Conservation (phyloP, 768 basidiomycete genomes). For the Naganishia friedmannii region DNA sequence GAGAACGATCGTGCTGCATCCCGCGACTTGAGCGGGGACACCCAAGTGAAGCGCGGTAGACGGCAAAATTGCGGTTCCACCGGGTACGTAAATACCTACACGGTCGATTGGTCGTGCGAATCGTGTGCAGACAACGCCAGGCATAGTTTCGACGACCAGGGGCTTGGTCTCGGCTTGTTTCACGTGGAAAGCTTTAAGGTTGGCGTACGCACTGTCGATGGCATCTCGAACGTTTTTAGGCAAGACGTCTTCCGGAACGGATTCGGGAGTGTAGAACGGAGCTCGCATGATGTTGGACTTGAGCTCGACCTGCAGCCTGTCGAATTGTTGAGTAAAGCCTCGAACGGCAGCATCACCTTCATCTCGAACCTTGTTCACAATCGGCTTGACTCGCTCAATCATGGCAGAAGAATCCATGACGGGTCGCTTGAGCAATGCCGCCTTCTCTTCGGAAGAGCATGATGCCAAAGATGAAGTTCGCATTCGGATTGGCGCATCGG, state of each 20-base stretch:
- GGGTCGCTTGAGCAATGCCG: constrained; percentile 75
- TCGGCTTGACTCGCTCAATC: constrained; percentile 89
- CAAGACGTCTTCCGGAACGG: constrained; percentile 56
- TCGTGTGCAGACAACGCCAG: constrained; percentile 91
- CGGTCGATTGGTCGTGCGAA: constrained; percentile 93
- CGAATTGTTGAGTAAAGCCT: constrained; percentile 88
- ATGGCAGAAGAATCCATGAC: constrained; percentile 81
- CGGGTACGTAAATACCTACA: constrained; percentile 94
- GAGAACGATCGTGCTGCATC: constrained; percentile 84
- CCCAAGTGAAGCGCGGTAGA: constrained; percentile 98
- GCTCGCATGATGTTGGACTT: constrained; percentile 69
- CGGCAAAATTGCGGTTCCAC: constrained; percentile 92
- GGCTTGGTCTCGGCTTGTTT: constrained; percentile 73
- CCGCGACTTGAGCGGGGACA: constrained; percentile 94
- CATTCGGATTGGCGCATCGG: constrained; percentile 63
- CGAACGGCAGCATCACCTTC: constrained; percentile 83
- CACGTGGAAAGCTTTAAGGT: constrained; percentile 85
- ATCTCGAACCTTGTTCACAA: constrained; percentile 78
- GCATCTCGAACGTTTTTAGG: constrained; percentile 64
- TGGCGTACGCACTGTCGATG: constrained; percentile 84
- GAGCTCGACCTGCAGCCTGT: constrained; percentile 64
- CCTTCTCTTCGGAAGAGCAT: constrained; percentile 58
- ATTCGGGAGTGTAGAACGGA: constrained; percentile 67
- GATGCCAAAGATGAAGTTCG: constrained; percentile 64
- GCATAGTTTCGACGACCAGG: constrained; percentile 91